A percentile compares a stretch with the other conserved stretches of the same genome.
phyloP scores from a whole-genome alignment of 352 stramenopile species.

The Phytopythium boreale region DNA sequence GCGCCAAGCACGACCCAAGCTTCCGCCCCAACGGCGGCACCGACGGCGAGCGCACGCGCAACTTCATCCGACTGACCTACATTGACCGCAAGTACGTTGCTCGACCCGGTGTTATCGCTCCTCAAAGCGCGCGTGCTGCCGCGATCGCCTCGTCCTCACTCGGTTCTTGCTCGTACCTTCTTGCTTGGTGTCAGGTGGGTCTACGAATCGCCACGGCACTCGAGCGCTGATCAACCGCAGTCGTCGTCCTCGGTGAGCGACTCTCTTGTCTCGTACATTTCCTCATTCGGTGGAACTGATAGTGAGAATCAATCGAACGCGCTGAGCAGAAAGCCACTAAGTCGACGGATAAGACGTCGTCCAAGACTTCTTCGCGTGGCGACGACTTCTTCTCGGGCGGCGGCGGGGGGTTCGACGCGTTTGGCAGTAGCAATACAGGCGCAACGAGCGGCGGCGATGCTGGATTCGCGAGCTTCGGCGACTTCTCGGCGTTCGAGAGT shows the following conservation, averaged over 20 bases:
- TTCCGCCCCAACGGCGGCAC: conserved; percentile 71
- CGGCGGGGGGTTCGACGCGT: conserved; percentile 31
- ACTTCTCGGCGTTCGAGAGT: conserved; percentile 50
- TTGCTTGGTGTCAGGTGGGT: conserved; percentile 48
- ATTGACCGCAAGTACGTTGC: conserved; percentile 77
- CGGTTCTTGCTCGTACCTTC: not conserved
- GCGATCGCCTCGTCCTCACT: not conserved
- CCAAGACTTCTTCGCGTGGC: conserved; percentile 11
- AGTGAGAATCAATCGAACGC: not conserved
- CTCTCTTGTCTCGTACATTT: not conserved
- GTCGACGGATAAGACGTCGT: conserved; percentile 36
- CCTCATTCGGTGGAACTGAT: not conserved
- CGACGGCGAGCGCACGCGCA: conserved; percentile 80
- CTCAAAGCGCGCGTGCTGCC: not conserved
- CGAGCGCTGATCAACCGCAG: conserved; percentile 32
- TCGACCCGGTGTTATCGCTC: not conserved
- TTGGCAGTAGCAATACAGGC: conserved; percentile 13
- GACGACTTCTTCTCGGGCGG: conserved; percentile 47
- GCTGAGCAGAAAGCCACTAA: conserved; percentile 35
- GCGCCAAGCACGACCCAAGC: conserved; percentile 75
- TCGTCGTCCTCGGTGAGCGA: conserved; percentile 32
- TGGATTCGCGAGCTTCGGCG: conserved; percentile 59
- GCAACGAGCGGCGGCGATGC: conserved; percentile 14
- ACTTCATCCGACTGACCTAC: conserved; percentile 88
- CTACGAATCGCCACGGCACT: conserved; percentile 65